Evolutionary conservation across 805 yeast species (phyloP).

Genomic region (Wickerhamomyces bisporus): DNA sequence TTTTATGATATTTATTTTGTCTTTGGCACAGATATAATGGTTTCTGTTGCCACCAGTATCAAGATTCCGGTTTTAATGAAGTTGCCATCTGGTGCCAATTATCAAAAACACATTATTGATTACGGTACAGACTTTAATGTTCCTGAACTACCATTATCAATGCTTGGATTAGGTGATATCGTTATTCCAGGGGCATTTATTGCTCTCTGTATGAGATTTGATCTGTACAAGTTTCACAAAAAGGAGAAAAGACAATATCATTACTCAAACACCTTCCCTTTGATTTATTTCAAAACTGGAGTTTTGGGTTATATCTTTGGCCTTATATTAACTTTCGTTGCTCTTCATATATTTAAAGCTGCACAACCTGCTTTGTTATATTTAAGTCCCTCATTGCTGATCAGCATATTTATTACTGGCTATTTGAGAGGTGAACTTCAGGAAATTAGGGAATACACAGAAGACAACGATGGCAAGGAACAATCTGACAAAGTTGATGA

Average conservation of each 20-base stretch:
- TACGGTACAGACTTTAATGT: constrained; percentile 3
- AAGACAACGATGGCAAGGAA: constrained; percentile 16
- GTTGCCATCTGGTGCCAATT: constrained; percentile 19
- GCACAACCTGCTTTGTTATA: constrained; percentile 71
- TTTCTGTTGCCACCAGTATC: constrained; percentile 49
- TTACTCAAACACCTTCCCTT: constrained; percentile 31
- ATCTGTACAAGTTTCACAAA: constrained; percentile 37
- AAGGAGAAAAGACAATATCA: constrained; percentile 33
- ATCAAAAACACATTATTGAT: constrained; percentile 1
- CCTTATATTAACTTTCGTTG: constrained; percentile 36
- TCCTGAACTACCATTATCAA: constrained; percentile 24
- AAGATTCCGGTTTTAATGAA: constrained; percentile 41
- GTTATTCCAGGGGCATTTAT: constrained; percentile 54
- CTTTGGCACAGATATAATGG: constrained; percentile 57
- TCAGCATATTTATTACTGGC: constrained; percentile 32
- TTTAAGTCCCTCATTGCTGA: constrained; percentile 44
- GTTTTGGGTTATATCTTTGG: constrained; percentile 46
- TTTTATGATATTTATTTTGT: constrained; percentile 65
- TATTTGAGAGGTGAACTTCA: constrained; percentile 36
- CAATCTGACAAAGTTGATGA: not conserved
- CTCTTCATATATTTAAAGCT: constrained; percentile 30
- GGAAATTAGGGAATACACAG: constrained; percentile 13
- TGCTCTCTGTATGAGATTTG: constrained; percentile 50
- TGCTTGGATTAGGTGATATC: constrained; percentile 65
- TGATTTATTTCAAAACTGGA: constrained; percentile 42